Evolutionary conservation across 106 monocot genomes (phyloP).

Genomic region (Acorus calamus): DNA sequence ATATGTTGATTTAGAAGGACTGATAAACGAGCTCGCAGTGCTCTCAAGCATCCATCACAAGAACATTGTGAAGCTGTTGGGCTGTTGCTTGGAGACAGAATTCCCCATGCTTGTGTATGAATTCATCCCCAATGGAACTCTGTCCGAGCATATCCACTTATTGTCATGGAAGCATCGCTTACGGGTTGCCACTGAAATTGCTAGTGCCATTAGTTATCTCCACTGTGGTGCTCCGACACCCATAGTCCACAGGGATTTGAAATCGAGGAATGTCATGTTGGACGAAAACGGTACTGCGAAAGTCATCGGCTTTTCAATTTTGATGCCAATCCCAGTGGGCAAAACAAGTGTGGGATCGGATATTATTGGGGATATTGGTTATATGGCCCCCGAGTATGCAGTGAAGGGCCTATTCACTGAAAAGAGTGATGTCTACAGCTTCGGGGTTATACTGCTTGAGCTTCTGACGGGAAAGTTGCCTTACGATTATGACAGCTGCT

Average conservation of each 20-base stretch:
- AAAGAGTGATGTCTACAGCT: conserved; percentile 2
- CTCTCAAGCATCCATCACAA: too few relatives aligned
- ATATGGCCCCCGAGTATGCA: not conserved
- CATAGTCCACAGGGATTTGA: not conserved
- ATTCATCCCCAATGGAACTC: too few relatives aligned
- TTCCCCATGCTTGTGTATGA: too few relatives aligned
- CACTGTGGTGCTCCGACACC: not conserved
- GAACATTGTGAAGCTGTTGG: too few relatives aligned
- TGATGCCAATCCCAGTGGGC: not conserved
- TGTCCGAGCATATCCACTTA: too few relatives aligned
- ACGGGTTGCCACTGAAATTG: conserved; percentile 3
- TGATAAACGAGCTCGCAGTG: too few relatives aligned
- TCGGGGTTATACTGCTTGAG: not conserved
- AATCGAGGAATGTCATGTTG: not conserved
- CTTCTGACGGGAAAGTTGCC: not conserved
- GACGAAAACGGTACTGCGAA: not conserved
- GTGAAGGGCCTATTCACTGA: not conserved
- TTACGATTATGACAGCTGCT: too few relatives aligned
- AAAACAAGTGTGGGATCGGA: not conserved
- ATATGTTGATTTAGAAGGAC: too few relatives aligned
- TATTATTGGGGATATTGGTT: not conserved
- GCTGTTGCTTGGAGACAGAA: too few relatives aligned
- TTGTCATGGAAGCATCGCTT: conserved; percentile 2
- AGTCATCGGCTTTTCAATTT: not conserved
- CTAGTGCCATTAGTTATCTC: not conserved